Percentiles rank a stretch among this genome's conserved stretches.
Evolutionary conservation across 2,329 filamentous ascomycete species (phyloP).

Genomic region (Aspergillus floridensis): DNA sequence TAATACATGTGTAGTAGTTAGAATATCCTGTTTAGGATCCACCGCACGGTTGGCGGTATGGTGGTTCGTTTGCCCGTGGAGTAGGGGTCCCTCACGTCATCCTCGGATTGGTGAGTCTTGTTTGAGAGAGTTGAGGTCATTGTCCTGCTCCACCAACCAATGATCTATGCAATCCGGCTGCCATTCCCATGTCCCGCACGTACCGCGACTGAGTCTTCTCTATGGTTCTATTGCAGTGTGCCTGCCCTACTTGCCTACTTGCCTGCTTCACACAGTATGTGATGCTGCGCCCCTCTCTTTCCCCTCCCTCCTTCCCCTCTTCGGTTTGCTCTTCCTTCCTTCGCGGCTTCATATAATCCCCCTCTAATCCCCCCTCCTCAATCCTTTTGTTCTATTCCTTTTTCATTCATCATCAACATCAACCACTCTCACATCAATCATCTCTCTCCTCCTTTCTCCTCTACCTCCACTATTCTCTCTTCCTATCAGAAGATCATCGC

Average conservation of each 20-base stretch:
- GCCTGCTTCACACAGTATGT: neutral
- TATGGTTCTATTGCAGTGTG: neutral
- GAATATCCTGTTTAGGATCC: neutral
- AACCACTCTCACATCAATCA: neutral
- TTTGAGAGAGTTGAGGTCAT: neutral
- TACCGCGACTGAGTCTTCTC: neutral
- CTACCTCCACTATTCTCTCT: neutral
- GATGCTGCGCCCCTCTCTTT: neutral
- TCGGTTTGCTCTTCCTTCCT: neutral
- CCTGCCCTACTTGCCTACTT: conserved; percentile 3
- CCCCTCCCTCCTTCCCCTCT: neutral
- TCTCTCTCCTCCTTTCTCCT: neutral
- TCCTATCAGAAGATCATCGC: neutral
- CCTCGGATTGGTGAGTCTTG: neutral
- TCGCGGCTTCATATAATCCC: neutral
- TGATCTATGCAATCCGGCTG: neutral
- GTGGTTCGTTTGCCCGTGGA: neutral
- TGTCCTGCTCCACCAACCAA: neutral
- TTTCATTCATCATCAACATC: neutral
- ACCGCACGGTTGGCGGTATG: neutral
- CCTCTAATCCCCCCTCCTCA: neutral
- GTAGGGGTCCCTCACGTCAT: neutral
- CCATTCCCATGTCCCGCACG: neutral
- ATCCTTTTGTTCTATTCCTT: neutral
- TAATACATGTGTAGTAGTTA: neutral